Evolutionary conservation across 176 grass and related monocot species (phyloP).

Genomic region (Triticum monococcum): DNA sequence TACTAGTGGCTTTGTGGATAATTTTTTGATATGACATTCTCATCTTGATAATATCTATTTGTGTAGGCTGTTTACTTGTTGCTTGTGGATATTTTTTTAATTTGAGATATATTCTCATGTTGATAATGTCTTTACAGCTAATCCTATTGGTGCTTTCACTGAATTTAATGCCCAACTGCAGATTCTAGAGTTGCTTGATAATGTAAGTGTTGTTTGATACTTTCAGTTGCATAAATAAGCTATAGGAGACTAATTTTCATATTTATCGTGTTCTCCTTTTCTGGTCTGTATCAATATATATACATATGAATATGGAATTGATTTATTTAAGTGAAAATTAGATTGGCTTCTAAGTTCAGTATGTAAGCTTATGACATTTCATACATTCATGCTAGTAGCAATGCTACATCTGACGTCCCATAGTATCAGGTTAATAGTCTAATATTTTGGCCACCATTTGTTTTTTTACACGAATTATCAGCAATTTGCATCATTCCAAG

Average conservation of each 20-base stretch:
- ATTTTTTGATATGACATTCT: slow-evolving; percentile 13
- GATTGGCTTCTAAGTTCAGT: not conserved
- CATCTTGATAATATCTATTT: slow-evolving; percentile 25
- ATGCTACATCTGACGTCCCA: not conserved
- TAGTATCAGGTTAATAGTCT: not conserved
- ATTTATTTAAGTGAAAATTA: not conserved
- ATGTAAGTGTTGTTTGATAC: slow-evolving; percentile 58
- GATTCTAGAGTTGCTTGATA: slow-evolving; percentile 95
- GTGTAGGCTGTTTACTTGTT: not conserved
- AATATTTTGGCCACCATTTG: not conserved
- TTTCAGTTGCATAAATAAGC: slow-evolving; percentile 20
- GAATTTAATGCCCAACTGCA: slow-evolving; percentile 97
- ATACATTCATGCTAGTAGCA: not conserved
- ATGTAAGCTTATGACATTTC: not conserved
- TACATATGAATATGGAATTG: not conserved
- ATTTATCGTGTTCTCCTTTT: not conserved
- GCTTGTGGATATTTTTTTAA: not conserved
- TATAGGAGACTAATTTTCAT: not conserved
- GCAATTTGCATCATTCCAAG: not conserved
- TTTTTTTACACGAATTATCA: not conserved
- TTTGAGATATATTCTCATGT: slow-evolving; percentile 19
- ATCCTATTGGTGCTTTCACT: slow-evolving; percentile 51
- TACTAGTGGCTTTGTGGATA: not conserved
- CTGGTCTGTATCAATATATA: not conserved
- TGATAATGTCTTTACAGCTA: slow-evolving; percentile 47